These are phyloP conservation scores for Fusarium gaditjirri DNA, from an alignment of 2,329 filamentous ascomycete species.

Conservation along the genomic window DNA sequence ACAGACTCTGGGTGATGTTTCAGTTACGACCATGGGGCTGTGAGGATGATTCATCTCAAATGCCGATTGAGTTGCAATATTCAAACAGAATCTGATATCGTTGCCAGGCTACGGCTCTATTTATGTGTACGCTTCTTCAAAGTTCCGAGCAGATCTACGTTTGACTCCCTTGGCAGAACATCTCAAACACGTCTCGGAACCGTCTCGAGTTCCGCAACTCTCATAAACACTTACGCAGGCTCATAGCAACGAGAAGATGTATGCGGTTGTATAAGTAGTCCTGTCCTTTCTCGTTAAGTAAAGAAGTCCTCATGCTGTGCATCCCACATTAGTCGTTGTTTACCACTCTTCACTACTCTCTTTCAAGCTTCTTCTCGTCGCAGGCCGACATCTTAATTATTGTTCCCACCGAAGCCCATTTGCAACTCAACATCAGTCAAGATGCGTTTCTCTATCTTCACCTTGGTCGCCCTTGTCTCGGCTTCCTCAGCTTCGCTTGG, in stretches of 20 bases:
- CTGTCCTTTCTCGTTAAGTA: not conserved
- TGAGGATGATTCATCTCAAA: constrained; percentile 2
- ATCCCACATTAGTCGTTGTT: constrained; percentile 9
- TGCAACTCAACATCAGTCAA: constrained; percentile 48
- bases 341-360: constrained; percentile 1
- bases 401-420: constrained; percentile 25
- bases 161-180: not conserved
- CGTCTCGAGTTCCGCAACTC: constrained; percentile 19
- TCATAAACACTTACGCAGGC: not conserved
- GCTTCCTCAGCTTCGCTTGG: constrained; percentile 55
- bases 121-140: not conserved
- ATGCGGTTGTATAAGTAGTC: constrained; percentile 25
- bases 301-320: constrained; percentile 5
- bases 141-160: not conserved
- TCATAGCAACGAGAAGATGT: not conserved
- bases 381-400: constrained; percentile 59
- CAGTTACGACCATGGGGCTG: constrained; percentile 11
- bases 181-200: constrained; percentile 26
- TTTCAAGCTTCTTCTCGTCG: constrained; percentile 53
- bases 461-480: constrained; percentile 59
- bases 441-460: constrained; percentile 64
- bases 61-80: not conserved
- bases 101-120: not conserved
- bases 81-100: not conserved
- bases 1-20: constrained; percentile 20